Base-by-base conservation (phyloP, 129 eudicot species). In the Apium graveolens region DNA sequence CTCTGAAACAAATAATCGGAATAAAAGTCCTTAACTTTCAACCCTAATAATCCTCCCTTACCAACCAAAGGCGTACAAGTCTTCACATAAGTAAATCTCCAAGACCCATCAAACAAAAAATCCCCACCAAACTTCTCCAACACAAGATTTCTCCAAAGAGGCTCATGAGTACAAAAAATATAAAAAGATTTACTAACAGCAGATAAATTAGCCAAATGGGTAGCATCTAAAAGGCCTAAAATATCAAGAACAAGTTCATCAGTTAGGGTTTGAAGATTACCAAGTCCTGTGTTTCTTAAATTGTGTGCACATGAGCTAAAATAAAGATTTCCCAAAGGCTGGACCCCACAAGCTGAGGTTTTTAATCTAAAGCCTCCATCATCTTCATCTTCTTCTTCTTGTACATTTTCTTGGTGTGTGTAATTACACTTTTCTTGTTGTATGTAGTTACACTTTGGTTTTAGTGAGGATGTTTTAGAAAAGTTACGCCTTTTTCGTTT, bases 1-100 rank as follows among this genome's bases (percentile, higher is more conserved):
- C 99, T 96, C 77, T 96, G 99, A 80, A 96, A 96, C 88, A 92
- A 82, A 82, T 92, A 96, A 89, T 96, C 99, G 76, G 97, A 92
- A 80, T 87, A 95, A 78, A 95, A 92, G 80, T 95, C 97, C 80
- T 84, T 79, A 83, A 95, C 92, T 32, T 80, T 84, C 80, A 95
- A 83, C 83, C 91, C 88, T 41, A 62, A 81, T 37, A 80, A 66
- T 42, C 89, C 68, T 60, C 68, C 83, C 78, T 86, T 76, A n/a
- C 74, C 84, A 78, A 82, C 87, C 32, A 60, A 66, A 32, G 88
- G 88, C 45, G 74, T 78, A 76, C 20, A 57, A 11, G 82, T 81
- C 80, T 82, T 42, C 72, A 92, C 79, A 81, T 44, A 92, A 78
- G 99, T 92, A 11, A 80, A 80, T 32, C 83, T 96, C 99, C 99